phyloP scores from a whole-genome alignment of 176 grass and related monocot genomes.

The Aechmea fasciata region DNA sequence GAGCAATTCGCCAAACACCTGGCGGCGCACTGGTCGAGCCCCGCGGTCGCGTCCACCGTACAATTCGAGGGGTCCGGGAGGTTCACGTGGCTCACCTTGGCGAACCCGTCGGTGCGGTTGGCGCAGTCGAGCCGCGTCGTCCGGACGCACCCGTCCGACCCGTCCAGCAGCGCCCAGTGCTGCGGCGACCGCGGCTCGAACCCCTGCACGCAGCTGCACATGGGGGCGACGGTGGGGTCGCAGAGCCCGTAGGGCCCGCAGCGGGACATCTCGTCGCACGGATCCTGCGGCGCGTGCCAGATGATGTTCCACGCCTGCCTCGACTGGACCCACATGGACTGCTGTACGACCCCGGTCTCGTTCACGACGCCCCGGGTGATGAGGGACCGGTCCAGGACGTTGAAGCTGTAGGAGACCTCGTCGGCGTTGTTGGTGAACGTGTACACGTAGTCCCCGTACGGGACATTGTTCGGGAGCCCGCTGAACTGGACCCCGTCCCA shows the following conservation, averaged over 20 bases:
- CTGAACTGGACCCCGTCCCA: conserved; percentile 54
- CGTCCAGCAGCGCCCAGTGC: too few relatives aligned
- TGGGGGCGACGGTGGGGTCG: conserved; percentile 22
- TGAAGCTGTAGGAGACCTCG: conserved; percentile 43
- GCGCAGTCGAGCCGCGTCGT: too few relatives aligned
- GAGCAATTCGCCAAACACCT: too few relatives aligned
- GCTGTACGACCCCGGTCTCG: conserved; percentile 25
- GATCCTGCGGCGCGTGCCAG: conserved; percentile 52
- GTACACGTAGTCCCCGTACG: conserved; percentile 27
- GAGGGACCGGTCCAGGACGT: conserved; percentile 23
- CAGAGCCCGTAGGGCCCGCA: conserved; percentile 48
- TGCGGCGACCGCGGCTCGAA: too few relatives aligned
- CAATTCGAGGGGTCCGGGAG: too few relatives aligned
- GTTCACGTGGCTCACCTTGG: too few relatives aligned
- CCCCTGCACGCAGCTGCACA: too few relatives aligned
- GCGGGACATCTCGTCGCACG: conserved; percentile 39
- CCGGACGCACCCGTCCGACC: too few relatives aligned
- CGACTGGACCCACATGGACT: conserved; percentile 39
- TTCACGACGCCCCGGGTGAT: conserved; percentile 38
- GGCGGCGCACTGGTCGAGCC: too few relatives aligned
- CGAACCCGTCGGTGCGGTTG: too few relatives aligned
- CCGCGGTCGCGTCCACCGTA: too few relatives aligned
- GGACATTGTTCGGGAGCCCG: conserved; percentile 38
- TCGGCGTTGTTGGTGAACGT: conserved; percentile 36
- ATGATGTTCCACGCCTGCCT: conserved; percentile 27